Evolutionary conservation across 2,329 filamentous ascomycete genomes (phyloP), one percentile per base, ranked within the genome.

Genomic region (Elsinoe perseae): DNA sequence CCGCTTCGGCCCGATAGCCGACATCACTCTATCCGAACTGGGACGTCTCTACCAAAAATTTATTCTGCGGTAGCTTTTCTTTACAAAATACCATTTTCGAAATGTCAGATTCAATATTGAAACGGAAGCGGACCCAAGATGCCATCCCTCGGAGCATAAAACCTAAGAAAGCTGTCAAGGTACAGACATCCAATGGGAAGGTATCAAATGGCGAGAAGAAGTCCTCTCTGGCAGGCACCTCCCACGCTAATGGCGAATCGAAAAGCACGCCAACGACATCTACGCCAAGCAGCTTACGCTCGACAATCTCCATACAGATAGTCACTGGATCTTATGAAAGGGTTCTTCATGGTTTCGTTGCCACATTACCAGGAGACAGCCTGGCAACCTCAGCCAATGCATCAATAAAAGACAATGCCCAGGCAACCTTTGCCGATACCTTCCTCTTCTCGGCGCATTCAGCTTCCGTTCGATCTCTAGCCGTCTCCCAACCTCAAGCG

Each of bases 371-470:
- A 21, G 68, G 65, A 61, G 67, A 61, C 50, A 59, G 56, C n/a
- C n/a, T n/a, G n/a, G n/a, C n/a, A n/a, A n/a, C n/a, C n/a, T n/a
- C n/a, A n/a, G n/a, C n/a, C n/a, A n/a, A n/a, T n/a, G n/a, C n/a
- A n/a, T n/a, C 60, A 42, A 60, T 64, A 28, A 16, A 36, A 43
- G 53, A 55, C 12, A 18, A 30, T 38, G 28, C 48, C 21, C 63
- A 66, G 16, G 76, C 84, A 56, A 78, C 84, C 53, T 97, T 96
- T 68, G 82, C 88, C 62, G 92, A 97, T 71, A 92, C 88, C 0
- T 98, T 98, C 71, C 81, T 98, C 57, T 96, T 98, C 80, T 89
- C 91, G 67, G 91, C 93, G 12, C 93, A 98, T 73, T 80, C 83
- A 57, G 95, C 91, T 10, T 86, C 93, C 3, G 89, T 98, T 68